Evolutionary conservation across 179 eudicot species (phyloP), one percentile per base, ranked within the genome.

Genomic region (Drosera spatulata): DNA sequence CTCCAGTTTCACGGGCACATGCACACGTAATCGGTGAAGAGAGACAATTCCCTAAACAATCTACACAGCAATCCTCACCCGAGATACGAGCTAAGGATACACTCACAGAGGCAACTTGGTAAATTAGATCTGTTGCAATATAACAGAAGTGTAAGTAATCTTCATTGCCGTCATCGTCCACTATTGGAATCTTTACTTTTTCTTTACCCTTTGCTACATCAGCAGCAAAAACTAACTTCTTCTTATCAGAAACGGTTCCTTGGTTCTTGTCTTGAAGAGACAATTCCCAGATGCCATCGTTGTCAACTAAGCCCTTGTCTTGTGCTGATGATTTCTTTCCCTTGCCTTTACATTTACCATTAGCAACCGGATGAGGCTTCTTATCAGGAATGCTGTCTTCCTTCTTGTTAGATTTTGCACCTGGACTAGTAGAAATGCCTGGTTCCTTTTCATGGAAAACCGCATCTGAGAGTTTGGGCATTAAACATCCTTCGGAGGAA

Each of bases 191-290:
- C 47, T 69, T 64, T 10, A 83, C 80, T 41, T 62, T 80, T 66
- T 93, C 99, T 63, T 74, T 75, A 39, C 99, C 97, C 61, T 81
- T 93, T 5, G 95, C 66, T 61, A 90, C 75, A 77, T 93, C 94
- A 58, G 62, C 73, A 51, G 71, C 66, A 61, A 59, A 64, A 67
- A 38, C 14, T 33, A 54, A 60, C 44, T 46, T 10, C 48, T 57
- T 55, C 70, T 57, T 67, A 39, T 58, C 55, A 60, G 57, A 58
- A n/a, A 49, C 6, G 61, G 48, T 38, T 3, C 3, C 65, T 60
- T 45, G 60, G 43, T 22, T 22, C 33, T 22, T 22, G 33, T 22
- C 33, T 22, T 22, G 33, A 22, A 22, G 33, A 22, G 33, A 22
- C 33, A 1, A 22, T 22, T 22, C 33, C 33, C 33, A 22, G 33